Conservation (phyloP, 2,329 filamentous ascomycete species). For the Xylariaceae sp. region DNA sequence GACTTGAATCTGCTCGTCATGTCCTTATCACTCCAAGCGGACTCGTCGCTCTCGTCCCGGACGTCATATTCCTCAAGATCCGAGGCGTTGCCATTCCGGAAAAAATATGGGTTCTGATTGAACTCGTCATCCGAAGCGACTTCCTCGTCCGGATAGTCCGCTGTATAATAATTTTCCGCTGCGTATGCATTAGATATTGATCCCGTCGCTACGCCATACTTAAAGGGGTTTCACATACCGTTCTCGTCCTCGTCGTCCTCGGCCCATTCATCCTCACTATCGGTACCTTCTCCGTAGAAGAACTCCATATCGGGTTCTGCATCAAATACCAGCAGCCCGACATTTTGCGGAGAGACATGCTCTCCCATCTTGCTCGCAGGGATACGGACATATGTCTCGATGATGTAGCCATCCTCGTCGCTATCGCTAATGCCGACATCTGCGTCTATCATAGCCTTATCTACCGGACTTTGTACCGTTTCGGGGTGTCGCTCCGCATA, state of each 20-base stretch:
- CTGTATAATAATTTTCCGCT: conserved; percentile 79
- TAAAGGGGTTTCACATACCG: conserved; percentile 43
- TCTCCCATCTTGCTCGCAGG: conserved; percentile 54
- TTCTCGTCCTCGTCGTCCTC: conserved; percentile 69
- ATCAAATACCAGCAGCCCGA: conserved; percentile 61
- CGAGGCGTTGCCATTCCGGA: conserved; percentile 55
- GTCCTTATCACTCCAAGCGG: conserved; percentile 36
- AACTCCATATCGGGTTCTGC: conserved; percentile 60
- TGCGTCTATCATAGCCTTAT: conserved; percentile 34
- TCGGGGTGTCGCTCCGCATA: conserved; percentile 60
- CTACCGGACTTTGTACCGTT: conserved; percentile 25
- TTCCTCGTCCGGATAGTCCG: conserved; percentile 81
- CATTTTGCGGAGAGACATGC: conserved; percentile 51
- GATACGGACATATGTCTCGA: conserved; percentile 67
- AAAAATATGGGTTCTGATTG: conserved; percentile 58
- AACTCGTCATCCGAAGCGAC: conserved; percentile 72
- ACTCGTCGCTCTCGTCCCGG: conserved; percentile 40
- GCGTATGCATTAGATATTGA: conserved; percentile 5
- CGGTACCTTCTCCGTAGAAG: conserved; percentile 64
- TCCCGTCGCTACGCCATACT: neutral
- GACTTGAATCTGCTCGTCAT: conserved; percentile 32
- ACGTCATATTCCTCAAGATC: conserved; percentile 58
- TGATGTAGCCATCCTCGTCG: conserved; percentile 62
- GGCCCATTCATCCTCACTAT: conserved; percentile 60
- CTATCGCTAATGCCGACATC: conserved; percentile 44